Percentiles rank a stretch among this genome's conserved stretches.
These are phyloP conservation scores for Fomitopsis pulvina DNA, from an alignment of 768 basidiomycete genomes.

Conservation along the genomic window DNA sequence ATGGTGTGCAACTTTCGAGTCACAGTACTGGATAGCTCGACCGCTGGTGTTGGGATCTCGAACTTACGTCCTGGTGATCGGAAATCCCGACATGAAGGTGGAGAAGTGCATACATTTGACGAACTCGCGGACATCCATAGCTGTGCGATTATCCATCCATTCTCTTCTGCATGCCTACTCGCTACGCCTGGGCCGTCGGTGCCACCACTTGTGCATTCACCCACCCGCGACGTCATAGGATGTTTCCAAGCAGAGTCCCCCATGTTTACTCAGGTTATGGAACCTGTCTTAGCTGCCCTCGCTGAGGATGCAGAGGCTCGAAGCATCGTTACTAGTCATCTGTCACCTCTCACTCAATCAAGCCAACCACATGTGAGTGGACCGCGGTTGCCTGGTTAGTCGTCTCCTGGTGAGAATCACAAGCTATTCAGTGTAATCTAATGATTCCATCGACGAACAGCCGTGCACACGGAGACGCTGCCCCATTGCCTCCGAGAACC, in stretches of 20 bases:
- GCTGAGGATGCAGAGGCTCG: constrained; percentile 3
- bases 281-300: constrained; percentile 17
- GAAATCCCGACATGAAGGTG: too few species aligned
- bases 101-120: constrained; percentile 11
- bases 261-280: constrained; percentile 19
- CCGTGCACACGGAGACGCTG: too few species aligned
- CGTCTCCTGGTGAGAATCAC: too few species aligned
- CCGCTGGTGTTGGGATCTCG: too few species aligned
- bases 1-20: too few species aligned
- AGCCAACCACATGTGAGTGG: too few species aligned
- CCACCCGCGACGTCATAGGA: background rate
- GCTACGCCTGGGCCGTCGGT: background rate
- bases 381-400: background rate
- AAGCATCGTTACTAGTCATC: background rate
- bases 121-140: constrained; percentile 12
- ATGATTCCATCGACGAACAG: too few species aligned
- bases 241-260: constrained; percentile 6
- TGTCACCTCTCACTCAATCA: background rate
- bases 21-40: too few species aligned
- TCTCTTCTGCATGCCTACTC: constrained; percentile 13
- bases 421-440: too few species aligned
- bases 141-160: constrained; percentile 15
- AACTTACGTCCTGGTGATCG: too few species aligned
- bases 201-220: background rate
- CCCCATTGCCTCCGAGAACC: too few species aligned